These are phyloP conservation scores for Globisporangium viniferum DNA, from an alignment of 352 stramenopile species.

Conservation along the genomic window DNA sequence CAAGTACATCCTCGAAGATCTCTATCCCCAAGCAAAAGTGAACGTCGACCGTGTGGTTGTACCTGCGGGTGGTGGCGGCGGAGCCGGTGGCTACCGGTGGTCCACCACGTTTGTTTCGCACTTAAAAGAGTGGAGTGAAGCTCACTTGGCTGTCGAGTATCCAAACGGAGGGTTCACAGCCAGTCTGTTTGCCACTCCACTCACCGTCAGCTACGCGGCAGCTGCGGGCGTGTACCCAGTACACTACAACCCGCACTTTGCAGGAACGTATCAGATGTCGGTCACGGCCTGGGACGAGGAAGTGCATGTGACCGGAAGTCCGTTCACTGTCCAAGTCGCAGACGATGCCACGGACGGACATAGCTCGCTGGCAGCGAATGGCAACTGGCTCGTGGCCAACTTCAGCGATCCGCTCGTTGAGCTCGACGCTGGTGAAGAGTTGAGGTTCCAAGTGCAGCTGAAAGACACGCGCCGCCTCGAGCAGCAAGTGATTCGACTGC, in stretches of 20 bases:
- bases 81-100: slow-evolving; percentile 72
- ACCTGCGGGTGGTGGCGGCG: slow-evolving; percentile 14
- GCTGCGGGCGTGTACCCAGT: slow-evolving; percentile 88
- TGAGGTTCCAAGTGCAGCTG: slow-evolving; percentile 88
- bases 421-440: slow-evolving; percentile 44
- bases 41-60: slow-evolving; percentile 33
- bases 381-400: slow-evolving; percentile 69
- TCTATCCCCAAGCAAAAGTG: slow-evolving; percentile 40
- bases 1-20: slow-evolving; percentile 63
- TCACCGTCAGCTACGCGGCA: slow-evolving; percentile 52
- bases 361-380: slow-evolving; percentile 68
- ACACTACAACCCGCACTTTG: slow-evolving; percentile 88
- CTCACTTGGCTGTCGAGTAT: slow-evolving; percentile 76
- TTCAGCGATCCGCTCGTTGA: slow-evolving; percentile 51
- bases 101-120: slow-evolving; percentile 91
- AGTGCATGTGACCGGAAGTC: slow-evolving; percentile 84
- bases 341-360: slow-evolving; percentile 69
- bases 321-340: slow-evolving; percentile 80
- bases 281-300: slow-evolving; percentile 70
- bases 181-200: slow-evolving; percentile 43
- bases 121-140: slow-evolving; percentile 67
- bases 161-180: slow-evolving; percentile 23
- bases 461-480: slow-evolving; percentile 83
- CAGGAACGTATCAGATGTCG: slow-evolving; percentile 86
- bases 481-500: slow-evolving; percentile 58